phyloP scores from a whole-genome alignment of 2,329 filamentous ascomycete species.

The Clarireedia sp. region DNA sequence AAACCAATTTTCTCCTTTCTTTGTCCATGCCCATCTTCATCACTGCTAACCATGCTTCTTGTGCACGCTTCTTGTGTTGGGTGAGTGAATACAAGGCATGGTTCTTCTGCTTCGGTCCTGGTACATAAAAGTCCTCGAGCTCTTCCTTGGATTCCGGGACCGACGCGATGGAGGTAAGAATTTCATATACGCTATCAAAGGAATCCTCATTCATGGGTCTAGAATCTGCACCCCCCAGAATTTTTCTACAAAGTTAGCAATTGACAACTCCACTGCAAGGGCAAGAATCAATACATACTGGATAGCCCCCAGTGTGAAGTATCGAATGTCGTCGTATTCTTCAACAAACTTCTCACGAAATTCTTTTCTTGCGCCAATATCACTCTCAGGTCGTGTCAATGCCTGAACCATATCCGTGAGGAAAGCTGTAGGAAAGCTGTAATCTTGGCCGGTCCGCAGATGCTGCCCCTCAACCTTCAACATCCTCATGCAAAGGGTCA shows the following conservation, averaged over 20 bases:
- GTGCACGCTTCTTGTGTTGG: slow-evolving; percentile 70
- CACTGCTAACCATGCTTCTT: slow-evolving; percentile 79
- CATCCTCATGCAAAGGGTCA: slow-evolving; percentile 76
- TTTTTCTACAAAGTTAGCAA: slow-evolving; percentile 25
- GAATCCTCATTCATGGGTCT: slow-evolving; percentile 26
- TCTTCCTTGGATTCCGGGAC: slow-evolving; percentile 61
- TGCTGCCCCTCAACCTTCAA: slow-evolving; percentile 70
- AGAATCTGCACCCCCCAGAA: slow-evolving; percentile 27
- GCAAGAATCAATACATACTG: slow-evolving; percentile 44
- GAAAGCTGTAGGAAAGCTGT: slow-evolving; percentile 60
- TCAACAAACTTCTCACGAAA: slow-evolving; percentile 74
- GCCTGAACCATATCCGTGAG: slow-evolving; percentile 57
- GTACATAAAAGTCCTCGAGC: slow-evolving; percentile 60
- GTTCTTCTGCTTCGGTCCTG: slow-evolving; percentile 57
- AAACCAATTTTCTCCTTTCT: slow-evolving; percentile 69
- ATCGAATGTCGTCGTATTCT: slow-evolving; percentile 76
- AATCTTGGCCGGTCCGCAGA: slow-evolving; percentile 51
- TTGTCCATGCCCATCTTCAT: slow-evolving; percentile 60
- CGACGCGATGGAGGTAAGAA: slow-evolving; percentile 60
- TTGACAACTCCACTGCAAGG: slow-evolving; percentile 9
- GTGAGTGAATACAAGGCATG: slow-evolving; percentile 57
- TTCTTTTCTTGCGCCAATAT: slow-evolving; percentile 55
- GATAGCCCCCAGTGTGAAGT: slow-evolving; percentile 69
- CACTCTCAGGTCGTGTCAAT: slow-evolving; percentile 50
- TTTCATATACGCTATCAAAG: slow-evolving; percentile 50